Evolutionary conservation across 2,329 filamentous ascomycete species (phyloP).

Genomic region (Neofusicoccum kwambonambiense): DNA sequence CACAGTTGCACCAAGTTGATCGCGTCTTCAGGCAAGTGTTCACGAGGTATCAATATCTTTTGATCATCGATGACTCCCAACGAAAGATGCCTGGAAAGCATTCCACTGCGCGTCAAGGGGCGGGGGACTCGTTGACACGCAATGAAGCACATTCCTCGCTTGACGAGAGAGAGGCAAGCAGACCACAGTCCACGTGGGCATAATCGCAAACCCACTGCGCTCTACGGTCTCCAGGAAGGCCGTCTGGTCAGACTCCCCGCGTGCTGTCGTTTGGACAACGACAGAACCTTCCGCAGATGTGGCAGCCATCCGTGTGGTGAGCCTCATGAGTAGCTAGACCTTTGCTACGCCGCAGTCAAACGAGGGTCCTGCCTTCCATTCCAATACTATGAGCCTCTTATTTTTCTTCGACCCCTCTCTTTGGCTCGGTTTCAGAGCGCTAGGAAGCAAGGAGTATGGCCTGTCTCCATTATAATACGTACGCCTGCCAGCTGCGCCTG

Average conservation of each 20-base stretch:
- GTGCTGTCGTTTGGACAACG: neutral
- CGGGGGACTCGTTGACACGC: neutral
- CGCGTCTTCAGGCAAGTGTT: no score
- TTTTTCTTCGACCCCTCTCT: neutral
- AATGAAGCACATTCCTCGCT: neutral
- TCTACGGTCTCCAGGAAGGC: neutral
- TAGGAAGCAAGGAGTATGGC: conserved; percentile 12
- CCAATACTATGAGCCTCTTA: neutral
- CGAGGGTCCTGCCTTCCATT: neutral
- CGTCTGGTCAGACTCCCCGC: neutral
- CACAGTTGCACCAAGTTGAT: no score
- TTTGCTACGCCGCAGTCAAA: neutral
- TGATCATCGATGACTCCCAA: neutral
- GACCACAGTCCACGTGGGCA: neutral
- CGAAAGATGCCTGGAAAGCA: neutral
- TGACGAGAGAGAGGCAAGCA: neutral
- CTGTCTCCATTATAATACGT: neutral
- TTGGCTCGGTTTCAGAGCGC: neutral
- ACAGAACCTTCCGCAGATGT: neutral
- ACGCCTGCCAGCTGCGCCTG: neutral
- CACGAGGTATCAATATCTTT: neutral
- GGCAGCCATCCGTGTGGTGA: neutral
- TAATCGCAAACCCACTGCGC: neutral
- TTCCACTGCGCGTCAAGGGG: neutral
- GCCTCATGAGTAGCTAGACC: neutral